Percentiles rank a stretch among this genome's conserved stretches.
These are phyloP conservation scores for Scheffersomyces amazonensis DNA, from an alignment of 805 yeast genomes.

Conservation along the genomic window DNA sequence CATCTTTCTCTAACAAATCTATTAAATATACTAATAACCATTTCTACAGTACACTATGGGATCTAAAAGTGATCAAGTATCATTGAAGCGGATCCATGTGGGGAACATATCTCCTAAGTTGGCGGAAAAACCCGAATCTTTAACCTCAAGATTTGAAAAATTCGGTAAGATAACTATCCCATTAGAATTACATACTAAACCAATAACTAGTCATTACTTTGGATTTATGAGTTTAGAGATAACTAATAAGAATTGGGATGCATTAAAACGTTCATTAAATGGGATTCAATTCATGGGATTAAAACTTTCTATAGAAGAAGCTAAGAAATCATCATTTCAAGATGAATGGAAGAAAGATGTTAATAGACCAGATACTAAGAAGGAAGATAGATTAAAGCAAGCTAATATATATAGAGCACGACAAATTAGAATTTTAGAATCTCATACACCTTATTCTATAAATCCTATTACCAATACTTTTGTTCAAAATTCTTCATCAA, in stretches of 20 bases:
- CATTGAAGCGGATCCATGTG: slow-evolving; percentile 48
- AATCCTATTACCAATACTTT: slow-evolving; percentile 20
- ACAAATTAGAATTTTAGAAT: slow-evolving; percentile 43
- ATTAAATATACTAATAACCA: no score
- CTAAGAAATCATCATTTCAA: slow-evolving; percentile 45
- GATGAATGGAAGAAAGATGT: slow-evolving; percentile 45
- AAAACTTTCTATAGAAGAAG: slow-evolving; percentile 56
- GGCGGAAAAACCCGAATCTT: slow-evolving; percentile 40
- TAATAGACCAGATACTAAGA: slow-evolving; percentile 35
- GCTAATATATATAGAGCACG: slow-evolving; percentile 32
- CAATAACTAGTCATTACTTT: slow-evolving; percentile 51
- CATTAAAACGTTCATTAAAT: slow-evolving; percentile 56
- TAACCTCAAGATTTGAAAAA: slow-evolving; percentile 55
- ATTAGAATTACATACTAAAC: slow-evolving; percentile 55
- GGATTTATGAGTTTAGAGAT: slow-evolving; percentile 67
- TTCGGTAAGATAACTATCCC: slow-evolving; percentile 55
- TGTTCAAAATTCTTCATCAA: slow-evolving; percentile 7
- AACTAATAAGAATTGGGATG: slow-evolving; percentile 41
- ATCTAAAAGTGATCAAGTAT: no score
- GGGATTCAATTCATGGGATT: slow-evolving; percentile 78
- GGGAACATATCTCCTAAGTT: slow-evolving; percentile 63
- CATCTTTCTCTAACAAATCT: no score
- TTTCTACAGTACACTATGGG: no score
- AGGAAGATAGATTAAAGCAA: slow-evolving; percentile 23
- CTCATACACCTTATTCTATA: slow-evolving; percentile 18